Base-by-base conservation (phyloP, 2,329 filamentous ascomycete genomes). In the Elsinoe arachidis region DNA sequence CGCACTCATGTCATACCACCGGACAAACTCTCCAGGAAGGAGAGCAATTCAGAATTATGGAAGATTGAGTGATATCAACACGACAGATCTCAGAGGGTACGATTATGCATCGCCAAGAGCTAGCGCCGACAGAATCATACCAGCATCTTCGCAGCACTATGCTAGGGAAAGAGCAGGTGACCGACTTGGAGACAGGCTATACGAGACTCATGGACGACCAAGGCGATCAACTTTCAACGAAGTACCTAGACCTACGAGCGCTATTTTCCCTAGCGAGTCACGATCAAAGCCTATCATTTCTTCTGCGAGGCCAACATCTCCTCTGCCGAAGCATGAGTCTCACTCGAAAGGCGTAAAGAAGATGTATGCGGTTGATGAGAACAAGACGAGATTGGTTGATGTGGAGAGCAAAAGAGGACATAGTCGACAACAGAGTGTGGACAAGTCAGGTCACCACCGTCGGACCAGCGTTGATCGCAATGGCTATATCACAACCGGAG, bases 341-440 rank as follows among this genome's bases (percentile, higher is more conserved):
- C 58, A 58, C 35, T 65, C 66, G 37, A 67, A 70, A 23, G 69
- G 71, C 61, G 74, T 77, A 62, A 77, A 75, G 64, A 76, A 75
- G 62, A 67, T 78, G 21, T 78, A 78, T 65, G 76, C 73, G 60
- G 72, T 78, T 10, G 75, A 76, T 54, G 73, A 77, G 57, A 70
- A 69, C 47, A 71, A 70, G 60, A 58, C 61, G n/a, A 39, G 58
- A 15, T 63, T 72, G 14, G 68, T 71, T n/a, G 69, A 68, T 41
- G 69, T 69, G 58, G 69, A 70, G 59, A 69, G 71, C 26, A 46
- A 49, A 19, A 56, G 30, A 47, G 33, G 38, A 9, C 54, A 46
- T 14, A 56, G 30, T 23, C 19, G 41, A 19, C 54, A 56, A 14
- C 12, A 17, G 7, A 56, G 54, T 23, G 15, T 63, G 68, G 10